These are phyloP conservation scores for Saksenaea oblongispora DNA, from an alignment of 371 early-diverging fungal species.

Conservation along the genomic window DNA sequence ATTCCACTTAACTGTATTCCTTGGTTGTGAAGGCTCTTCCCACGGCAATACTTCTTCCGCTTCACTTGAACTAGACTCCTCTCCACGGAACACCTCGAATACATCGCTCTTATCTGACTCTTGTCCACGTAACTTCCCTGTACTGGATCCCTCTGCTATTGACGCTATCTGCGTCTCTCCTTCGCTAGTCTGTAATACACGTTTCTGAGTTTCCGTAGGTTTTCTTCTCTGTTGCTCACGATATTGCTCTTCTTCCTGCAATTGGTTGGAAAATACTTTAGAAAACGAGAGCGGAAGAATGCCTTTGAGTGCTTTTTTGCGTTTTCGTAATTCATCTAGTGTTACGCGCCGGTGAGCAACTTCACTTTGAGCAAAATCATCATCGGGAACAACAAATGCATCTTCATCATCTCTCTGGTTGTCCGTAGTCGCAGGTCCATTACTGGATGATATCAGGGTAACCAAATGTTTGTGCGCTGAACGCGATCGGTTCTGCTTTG, in stretches of 20 bases:
- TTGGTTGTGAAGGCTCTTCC: not conserved
- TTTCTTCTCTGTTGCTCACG: not conserved
- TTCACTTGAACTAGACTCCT: not conserved
- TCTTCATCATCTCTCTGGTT: not conserved
- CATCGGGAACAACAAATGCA: conserved; percentile 5
- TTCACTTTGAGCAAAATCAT: not conserved
- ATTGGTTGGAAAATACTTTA: not conserved
- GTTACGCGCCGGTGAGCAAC: conserved; percentile 1
- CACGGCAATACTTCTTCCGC: not conserved
- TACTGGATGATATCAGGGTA: not conserved
- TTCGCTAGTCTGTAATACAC: not conserved
- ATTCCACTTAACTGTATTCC: not conserved
- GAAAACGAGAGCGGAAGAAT: conserved; percentile 5
- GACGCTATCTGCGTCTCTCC: not conserved
- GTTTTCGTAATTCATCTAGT: not conserved
- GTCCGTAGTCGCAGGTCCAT: not conserved
- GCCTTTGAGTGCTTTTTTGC: conserved; percentile 5
- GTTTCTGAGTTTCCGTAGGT: not conserved
- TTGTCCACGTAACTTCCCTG: not conserved
- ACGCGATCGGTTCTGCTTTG: not conserved
- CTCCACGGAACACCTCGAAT: not conserved
- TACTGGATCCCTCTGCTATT: not conserved
- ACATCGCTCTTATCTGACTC: not conserved
- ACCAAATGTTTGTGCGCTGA: not conserved
- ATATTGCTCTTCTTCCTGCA: conserved; percentile 3